These are phyloP conservation scores for Acorus gramineus DNA, from an alignment of 106 monocot genomes.

Conservation along the genomic window DNA sequence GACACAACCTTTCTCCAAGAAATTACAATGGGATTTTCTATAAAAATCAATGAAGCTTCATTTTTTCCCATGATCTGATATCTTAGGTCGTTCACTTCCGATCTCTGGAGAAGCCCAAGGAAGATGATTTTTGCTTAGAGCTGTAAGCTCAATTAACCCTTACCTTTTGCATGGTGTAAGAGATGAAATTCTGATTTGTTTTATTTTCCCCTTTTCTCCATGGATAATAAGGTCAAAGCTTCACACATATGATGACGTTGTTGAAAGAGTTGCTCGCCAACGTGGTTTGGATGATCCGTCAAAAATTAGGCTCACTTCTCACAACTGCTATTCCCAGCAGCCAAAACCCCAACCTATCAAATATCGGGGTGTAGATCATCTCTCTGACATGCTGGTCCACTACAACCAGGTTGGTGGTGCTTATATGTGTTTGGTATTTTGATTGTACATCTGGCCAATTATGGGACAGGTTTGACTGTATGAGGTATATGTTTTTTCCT, in stretches of 20 bases:
- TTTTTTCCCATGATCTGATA: neutral
- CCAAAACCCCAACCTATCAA: slow-evolving; percentile 97
- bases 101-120: slow-evolving; percentile 86
- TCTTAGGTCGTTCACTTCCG: slow-evolving; percentile 93
- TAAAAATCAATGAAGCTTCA: too few relatives aligned
- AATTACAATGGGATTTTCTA: too few relatives aligned
- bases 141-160: slow-evolving; percentile 31
- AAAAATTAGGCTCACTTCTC: slow-evolving; percentile 92
- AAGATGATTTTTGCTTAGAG: slow-evolving; percentile 88
- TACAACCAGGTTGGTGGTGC: slow-evolving; percentile 69
- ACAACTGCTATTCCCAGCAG: slow-evolving; percentile 98
- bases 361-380: slow-evolving; percentile 88
- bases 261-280: slow-evolving; percentile 72
- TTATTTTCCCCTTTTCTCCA: neutral
- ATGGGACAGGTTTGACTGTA: too few relatives aligned
- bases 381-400: slow-evolving; percentile 88
- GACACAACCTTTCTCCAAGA: too few relatives aligned
- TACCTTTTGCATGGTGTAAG: neutral
- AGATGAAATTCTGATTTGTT: neutral
- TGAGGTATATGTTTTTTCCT: too few relatives aligned
- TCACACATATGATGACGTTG: slow-evolving; percentile 83
- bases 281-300: slow-evolving; percentile 88
- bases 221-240: slow-evolving; percentile 58
- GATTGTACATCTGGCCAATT: too few relatives aligned
- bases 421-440: neutral